Base-by-base conservation (phyloP, 169 alveolate genomes). In the Cryptosporidium andersoni region DNA sequence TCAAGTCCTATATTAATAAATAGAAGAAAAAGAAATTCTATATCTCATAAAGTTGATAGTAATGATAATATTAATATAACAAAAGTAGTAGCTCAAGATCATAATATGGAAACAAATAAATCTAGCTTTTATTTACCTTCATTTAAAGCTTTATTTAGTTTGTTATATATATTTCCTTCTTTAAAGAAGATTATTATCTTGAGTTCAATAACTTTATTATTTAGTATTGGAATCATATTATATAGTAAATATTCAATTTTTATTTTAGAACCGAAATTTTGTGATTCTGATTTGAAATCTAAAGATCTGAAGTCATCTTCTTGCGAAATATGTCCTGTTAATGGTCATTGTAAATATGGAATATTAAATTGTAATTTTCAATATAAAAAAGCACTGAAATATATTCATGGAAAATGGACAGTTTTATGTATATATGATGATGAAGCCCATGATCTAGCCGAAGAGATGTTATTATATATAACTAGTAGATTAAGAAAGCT, bases 391-490 rank as follows among this genome's bases (percentile, higher is more conserved):
- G 51, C 65, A 16, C 12, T 66, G 0, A 66, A 51, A n/a, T 66
- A 66, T 14, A 8, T 66, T 51, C 39, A 53, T 2, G 34, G 34
- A 3, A 66, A 12, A 37, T 66, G 81, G 81, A 64, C 51, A 52
- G 39, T 53, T 8, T 4, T 66, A 9, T 66, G 81, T 66, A 14
- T 66, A 14, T 66, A 66, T 51, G 81, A 66, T 52, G 63, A 66
- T 16, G 81, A 66, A 37, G 81, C 81, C 2, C 55, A 40, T 16
- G 81, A 66, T n/a, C 64, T 66, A 12, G 43, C 81, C 2, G 81
- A 66, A 47, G 81, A 66, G 55, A 66, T 66, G 81, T 52, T 66
- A 42, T 40, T 55, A 40, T 66, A 51, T 12, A 66, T 66, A 52
- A 37, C 65, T 12, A 66, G 55, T 51, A 66, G 55, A 52, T 65